These are phyloP conservation scores for Ogataea paraovalis DNA, from an alignment of 805 yeast species.

Conservation along the genomic window DNA sequence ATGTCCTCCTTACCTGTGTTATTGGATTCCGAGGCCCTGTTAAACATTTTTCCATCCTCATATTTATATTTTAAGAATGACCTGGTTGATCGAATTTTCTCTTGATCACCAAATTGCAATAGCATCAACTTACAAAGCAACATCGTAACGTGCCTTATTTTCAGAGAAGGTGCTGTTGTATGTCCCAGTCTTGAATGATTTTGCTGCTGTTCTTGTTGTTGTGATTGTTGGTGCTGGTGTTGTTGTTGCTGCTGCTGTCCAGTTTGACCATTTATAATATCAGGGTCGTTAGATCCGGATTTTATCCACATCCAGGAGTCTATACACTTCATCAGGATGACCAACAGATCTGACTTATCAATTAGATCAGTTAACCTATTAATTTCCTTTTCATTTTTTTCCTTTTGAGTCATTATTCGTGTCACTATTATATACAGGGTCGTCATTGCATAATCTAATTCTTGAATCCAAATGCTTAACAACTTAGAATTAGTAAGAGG, in stretches of 20 bases:
- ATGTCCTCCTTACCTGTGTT: constrained; percentile 18
- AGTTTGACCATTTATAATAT: constrained; percentile 7
- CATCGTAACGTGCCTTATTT: constrained; percentile 53
- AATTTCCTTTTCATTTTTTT: constrained; percentile 5
- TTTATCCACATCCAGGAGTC: constrained; percentile 65
- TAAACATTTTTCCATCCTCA: constrained; percentile 17
- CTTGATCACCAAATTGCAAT: constrained; percentile 59
- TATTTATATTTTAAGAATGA: constrained; percentile 41
- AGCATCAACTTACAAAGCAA: constrained; percentile 51
- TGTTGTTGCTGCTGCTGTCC: neutral
- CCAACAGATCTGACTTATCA: constrained; percentile 36
- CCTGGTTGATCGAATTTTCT: constrained; percentile 40
- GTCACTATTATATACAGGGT: constrained; percentile 22
- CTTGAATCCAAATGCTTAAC: constrained; percentile 20
- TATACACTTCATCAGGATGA: constrained; percentile 43
- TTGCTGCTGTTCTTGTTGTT: constrained; percentile 20
- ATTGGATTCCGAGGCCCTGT: neutral
- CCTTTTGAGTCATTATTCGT: constrained; percentile 9
- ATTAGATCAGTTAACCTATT: constrained; percentile 8
- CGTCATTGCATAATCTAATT: constrained; percentile 29
- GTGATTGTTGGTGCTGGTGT: constrained; percentile 8
- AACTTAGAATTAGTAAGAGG: constrained; percentile 2
- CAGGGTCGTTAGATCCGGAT: constrained; percentile 20
- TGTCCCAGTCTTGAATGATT: constrained; percentile 7
- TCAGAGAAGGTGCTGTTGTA: constrained; percentile 26